These are phyloP conservation scores for Athelia psychrophila DNA, from an alignment of 1,284 basidiomycete genomes.

Conservation along the genomic window DNA sequence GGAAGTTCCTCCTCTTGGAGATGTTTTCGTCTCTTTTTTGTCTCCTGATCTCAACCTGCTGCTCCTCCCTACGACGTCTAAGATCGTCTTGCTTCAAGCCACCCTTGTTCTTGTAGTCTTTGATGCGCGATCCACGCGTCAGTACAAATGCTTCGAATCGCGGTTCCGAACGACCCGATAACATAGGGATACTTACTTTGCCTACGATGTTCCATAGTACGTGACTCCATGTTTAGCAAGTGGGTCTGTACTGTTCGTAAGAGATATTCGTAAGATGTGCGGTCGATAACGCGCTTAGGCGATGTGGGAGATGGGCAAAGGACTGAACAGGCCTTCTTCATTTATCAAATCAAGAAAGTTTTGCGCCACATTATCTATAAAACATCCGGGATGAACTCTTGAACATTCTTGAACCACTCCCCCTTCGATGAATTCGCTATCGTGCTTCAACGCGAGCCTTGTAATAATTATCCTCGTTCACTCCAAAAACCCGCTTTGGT, in stretches of 20 bases:
- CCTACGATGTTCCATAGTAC: slow-evolving; percentile 65
- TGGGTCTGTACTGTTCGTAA: not conserved
- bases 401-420: too few species aligned
- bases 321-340: not conserved
- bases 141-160: slow-evolving; percentile 20
- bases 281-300: slow-evolving; percentile 22
- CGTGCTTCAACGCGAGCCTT: too few species aligned
- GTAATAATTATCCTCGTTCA: not conserved
- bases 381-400: not conserved
- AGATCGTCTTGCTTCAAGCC: slow-evolving; percentile 84
- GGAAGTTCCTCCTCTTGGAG: slow-evolving; percentile 92
- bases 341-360: not conserved
- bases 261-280: slow-evolving; percentile 7
- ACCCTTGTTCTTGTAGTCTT: slow-evolving; percentile 78
- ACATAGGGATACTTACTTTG: slow-evolving; percentile 47
- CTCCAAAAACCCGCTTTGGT: not conserved
- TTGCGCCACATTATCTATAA: not conserved
- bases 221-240: slow-evolving; percentile 39
- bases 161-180: slow-evolving; percentile 20
- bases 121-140: slow-evolving; percentile 20
- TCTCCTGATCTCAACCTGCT: slow-evolving; percentile 95
- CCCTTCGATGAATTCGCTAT: too few species aligned
- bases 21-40: slow-evolving; percentile 98
- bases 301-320: not conserved
- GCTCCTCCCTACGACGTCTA: slow-evolving; percentile 92